Base-by-base conservation (phyloP, 495 filamentous ascomycete species). In the Penicillium subrubescens region DNA sequence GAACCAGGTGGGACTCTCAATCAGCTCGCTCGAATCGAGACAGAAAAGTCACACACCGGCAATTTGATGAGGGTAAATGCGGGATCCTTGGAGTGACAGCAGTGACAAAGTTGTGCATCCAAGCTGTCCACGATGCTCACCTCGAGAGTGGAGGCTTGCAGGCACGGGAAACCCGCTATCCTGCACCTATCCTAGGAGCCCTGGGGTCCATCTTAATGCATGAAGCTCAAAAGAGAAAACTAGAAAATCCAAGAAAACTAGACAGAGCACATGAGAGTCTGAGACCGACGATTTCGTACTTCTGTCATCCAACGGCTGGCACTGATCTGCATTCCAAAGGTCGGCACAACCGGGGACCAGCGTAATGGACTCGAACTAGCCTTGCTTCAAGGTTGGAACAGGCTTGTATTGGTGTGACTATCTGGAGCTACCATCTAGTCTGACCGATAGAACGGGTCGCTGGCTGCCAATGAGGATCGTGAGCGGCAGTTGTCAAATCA, bases 311-410 rank as follows among this genome's bases (percentile, higher is more conserved):
- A 46, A 61, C 29, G 44, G 53, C 44, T 23, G 43, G 51, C 53
- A 57, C 43, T 48, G 64, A 62, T 63, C 64, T 59, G 55, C 64
- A 66, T 66, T 66, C 64, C 60, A 58, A 33, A 43, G 11, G 46
- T 31, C 50, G 53, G 55, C 43, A 57, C 39, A 35, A 48, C 52
- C 31, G 46, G 43, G 46, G 53, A 48, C 29, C 34, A 55, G 52
- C 64, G 64, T 66, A 66, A 62, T 55, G 17, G 19, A 31, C 33
- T 60, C 15, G 21, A 25, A 25, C 64, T 52, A 52, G 21, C 64
- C 64, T 62, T 62, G 59, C 59, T 52, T 61, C 46, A 39, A 19
- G 54, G 25, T 46, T 23, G 48, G 46, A 25, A 52, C 31, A 8
- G 21, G 6, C 4, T 43, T 23, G 29, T 48, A 56, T 54, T 59